Evolutionary conservation across 2,329 filamentous ascomycete genomes (phyloP), one percentile per base, ranked within the genome.

Genomic region (Aspergillus alliaceus): DNA sequence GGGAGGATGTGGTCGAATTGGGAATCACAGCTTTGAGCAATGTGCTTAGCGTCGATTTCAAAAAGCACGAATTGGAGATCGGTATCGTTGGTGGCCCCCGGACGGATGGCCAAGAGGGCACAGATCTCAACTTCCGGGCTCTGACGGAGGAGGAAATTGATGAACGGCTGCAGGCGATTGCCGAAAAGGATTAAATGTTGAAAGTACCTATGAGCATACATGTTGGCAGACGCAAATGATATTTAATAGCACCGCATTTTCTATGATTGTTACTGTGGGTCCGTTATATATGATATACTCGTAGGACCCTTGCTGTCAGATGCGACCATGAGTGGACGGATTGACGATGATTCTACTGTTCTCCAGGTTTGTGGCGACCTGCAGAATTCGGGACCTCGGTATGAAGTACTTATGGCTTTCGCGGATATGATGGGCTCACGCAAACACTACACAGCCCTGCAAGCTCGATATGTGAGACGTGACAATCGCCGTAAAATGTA

Each of bases 141-240:
- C 84, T 99, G 77, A 96, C 90, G 29, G 93, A 97, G 79, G 93
- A 98, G 34, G 93, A 99, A 85, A 97, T 99, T 76, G 95, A 99
- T 71, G 95, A 98, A 80, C 86, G 95, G 78, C 86, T 99, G 81
- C 93, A 98, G 79, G 92, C 93, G 56, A 99, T 99, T 77, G 92
- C 92, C 58, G 95, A 99, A 84, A 98, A 97, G 86, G 95, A 99
- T 80, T 99, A 84, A 86, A 74, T 39, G 53, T 47, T 54, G 56
- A 59, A 40, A 51, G 31, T 59, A 53, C 37, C n/a, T 39, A 56
- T 61, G 53, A 59, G 54, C 53, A 58, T 57, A 55, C 59, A 60
- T 61, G 50, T 56, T 57, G 51, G 54, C 64, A 62, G 64, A 65
- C 59, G 54, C 58, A 58, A 60, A 66, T 49, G 58, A 65, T 57